Percentiles rank a stretch among this genome's conserved stretches.
These are phyloP conservation scores for Trichosporon ovoides DNA, from an alignment of 1,284 basidiomycete genomes.

Conservation along the genomic window DNA sequence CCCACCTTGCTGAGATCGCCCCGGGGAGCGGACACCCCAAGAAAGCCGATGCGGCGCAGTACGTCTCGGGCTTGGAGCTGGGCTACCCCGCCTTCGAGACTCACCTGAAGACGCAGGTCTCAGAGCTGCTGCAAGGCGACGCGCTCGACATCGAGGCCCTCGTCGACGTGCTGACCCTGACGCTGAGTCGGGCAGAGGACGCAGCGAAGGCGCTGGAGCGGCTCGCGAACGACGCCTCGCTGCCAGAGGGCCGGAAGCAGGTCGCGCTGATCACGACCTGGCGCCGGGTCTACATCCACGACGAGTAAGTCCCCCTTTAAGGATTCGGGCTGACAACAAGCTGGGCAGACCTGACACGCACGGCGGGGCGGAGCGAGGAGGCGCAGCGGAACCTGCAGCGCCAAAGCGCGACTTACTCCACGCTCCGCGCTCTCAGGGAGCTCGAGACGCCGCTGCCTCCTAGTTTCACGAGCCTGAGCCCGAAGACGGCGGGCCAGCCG, in stretches of 20 bases:
- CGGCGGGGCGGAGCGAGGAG: slow-evolving; percentile 42
- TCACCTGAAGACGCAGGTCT: slow-evolving; percentile 14
- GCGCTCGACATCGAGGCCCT: slow-evolving; percentile 51
- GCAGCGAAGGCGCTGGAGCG: slow-evolving; percentile 51
- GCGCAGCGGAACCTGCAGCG: slow-evolving; percentile 30
- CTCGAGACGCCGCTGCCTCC: not conserved
- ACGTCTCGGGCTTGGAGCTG: slow-evolving; percentile 15
- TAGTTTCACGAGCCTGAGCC: slow-evolving; percentile 26
- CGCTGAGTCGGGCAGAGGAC: slow-evolving; percentile 44
- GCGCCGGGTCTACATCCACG: slow-evolving; percentile 79
- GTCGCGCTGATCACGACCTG: slow-evolving; percentile 71
- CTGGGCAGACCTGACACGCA: slow-evolving; percentile 38
- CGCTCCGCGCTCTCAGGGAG: slow-evolving; percentile 24
- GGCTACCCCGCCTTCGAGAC: slow-evolving; percentile 25
- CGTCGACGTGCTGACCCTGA: slow-evolving; percentile 53
- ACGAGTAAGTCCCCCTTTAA: slow-evolving; percentile 60
- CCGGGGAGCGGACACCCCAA: slow-evolving; percentile 9
- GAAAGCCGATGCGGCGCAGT: slow-evolving; percentile 14
- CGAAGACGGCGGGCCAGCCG: slow-evolving; percentile 32
- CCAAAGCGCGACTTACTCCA: slow-evolving; percentile 33
- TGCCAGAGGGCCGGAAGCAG: slow-evolving; percentile 65
- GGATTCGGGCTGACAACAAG: slow-evolving; percentile 13
- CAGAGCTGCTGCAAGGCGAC: slow-evolving; percentile 12
- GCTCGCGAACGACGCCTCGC: slow-evolving; percentile 49
- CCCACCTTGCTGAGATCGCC: slow-evolving; percentile 21